phyloP scores from a whole-genome alignment of 169 alveolate genomes.

The Plasmodium berghei region DNA sequence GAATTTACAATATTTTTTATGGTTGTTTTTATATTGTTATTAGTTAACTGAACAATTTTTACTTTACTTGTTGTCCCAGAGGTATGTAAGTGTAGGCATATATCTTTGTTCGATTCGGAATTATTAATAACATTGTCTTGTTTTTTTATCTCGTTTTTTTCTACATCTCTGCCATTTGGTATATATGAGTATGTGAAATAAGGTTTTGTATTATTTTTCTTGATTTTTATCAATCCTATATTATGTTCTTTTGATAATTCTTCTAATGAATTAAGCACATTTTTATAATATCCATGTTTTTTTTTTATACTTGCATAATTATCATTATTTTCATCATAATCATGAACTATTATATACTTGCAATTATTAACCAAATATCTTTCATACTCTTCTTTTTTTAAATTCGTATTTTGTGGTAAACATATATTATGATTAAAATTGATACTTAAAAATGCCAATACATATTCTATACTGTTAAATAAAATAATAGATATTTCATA shows the following conservation, averaged over 20 bases:
- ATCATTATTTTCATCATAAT: conserved; percentile 51
- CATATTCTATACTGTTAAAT: conserved; percentile 69
- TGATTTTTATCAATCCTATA: conserved; percentile 57
- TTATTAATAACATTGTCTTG: not conserved
- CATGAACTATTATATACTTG: conserved; percentile 71
- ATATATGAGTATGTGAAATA: conserved; percentile 54
- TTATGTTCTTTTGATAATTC: conserved; percentile 33
- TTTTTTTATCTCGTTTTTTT: not conserved
- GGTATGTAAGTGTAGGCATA: conserved; percentile 66
- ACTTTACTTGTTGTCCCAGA: conserved; percentile 75
- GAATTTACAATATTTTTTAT: conserved; percentile 34
- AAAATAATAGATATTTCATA: conserved; percentile 56
- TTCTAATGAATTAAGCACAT: conserved; percentile 38
- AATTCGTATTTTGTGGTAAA: conserved; percentile 62
- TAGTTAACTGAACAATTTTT: conserved; percentile 69
- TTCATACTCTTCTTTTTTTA: conserved; percentile 65
- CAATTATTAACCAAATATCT: conserved; percentile 55
- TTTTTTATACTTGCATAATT: conserved; percentile 28
- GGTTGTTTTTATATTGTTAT: conserved; percentile 65
- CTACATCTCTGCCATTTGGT: not conserved
- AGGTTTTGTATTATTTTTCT: conserved; percentile 42
- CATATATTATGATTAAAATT: conserved; percentile 53
- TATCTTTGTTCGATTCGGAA: not conserved
- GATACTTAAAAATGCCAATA: conserved; percentile 32
- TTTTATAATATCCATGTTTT: conserved; percentile 65